Evolutionary conservation across 495 filamentous ascomycete species (phyloP).

Genomic region (Penicillium canariense): DNA sequence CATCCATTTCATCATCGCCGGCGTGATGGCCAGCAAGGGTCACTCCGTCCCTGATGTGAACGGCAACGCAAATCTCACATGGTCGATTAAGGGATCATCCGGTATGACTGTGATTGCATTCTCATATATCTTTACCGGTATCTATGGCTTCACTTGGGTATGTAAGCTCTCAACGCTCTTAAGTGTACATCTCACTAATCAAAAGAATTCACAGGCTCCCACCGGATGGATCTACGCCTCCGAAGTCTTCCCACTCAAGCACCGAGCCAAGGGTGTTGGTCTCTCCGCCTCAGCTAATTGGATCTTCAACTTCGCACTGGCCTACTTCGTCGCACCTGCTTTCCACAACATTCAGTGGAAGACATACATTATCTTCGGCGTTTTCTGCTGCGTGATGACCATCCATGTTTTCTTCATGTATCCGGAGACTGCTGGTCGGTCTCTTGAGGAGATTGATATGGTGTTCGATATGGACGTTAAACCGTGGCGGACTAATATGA

Average conservation of each 20-base stretch:
- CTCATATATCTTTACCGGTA: slow-evolving; percentile 74
- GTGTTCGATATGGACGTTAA: slow-evolving; percentile 34
- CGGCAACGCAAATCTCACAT: slow-evolving; percentile 65
- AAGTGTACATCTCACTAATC: not conserved
- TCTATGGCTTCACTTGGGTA: slow-evolving; percentile 67
- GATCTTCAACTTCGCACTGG: slow-evolving; percentile 75
- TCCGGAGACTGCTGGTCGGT: slow-evolving; percentile 68
- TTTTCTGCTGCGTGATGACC: slow-evolving; percentile 61
- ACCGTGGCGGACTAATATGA: slow-evolving; percentile 27
- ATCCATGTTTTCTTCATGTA: slow-evolving; percentile 66
- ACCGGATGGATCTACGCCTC: slow-evolving; percentile 74
- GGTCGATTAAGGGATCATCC: slow-evolving; percentile 57
- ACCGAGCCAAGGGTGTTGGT: slow-evolving; percentile 68
- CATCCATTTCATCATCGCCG: slow-evolving; percentile 63
- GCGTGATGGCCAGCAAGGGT: slow-evolving; percentile 47
- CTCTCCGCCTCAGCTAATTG: slow-evolving; percentile 68
- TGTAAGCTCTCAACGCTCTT: not conserved
- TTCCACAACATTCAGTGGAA: slow-evolving; percentile 73
- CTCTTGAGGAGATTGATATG: slow-evolving; percentile 65
- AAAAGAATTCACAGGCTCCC: slow-evolving; percentile 48
- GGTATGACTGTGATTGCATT: slow-evolving; percentile 73
- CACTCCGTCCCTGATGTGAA: slow-evolving; percentile 55
- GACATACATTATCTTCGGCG: slow-evolving; percentile 72
- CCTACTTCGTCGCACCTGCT: slow-evolving; percentile 66
- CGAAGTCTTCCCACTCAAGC: slow-evolving; percentile 74